These are phyloP conservation scores for Puccinia coronata DNA, from an alignment of 1,284 basidiomycete genomes.

Conservation along the genomic window DNA sequence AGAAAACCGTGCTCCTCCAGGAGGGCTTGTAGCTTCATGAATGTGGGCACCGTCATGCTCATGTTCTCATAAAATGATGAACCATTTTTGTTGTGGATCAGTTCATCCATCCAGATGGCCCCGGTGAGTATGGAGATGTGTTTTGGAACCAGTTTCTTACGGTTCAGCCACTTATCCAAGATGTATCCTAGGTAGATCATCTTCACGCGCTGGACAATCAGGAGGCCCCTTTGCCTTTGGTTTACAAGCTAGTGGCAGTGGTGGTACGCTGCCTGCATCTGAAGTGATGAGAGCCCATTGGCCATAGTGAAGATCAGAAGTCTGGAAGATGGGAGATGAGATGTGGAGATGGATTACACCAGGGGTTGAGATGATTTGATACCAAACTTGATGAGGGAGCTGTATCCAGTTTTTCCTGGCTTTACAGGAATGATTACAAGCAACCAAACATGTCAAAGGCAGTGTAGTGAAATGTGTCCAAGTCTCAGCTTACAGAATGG, in stretches of 20 bases:
- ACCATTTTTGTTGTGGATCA: not conserved
- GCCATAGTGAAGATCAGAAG: too few species aligned
- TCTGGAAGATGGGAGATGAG: too few species aligned
- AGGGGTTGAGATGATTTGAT: too few species aligned
- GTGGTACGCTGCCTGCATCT: too few species aligned
- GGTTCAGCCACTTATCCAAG: not conserved
- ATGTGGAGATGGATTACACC: too few species aligned
- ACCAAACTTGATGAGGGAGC: too few species aligned
- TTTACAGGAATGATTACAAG: too few species aligned
- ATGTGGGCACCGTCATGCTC: not conserved
- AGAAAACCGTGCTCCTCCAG: not conserved
- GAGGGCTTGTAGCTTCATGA: not conserved
- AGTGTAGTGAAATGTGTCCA: too few species aligned
- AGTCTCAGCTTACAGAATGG: too few species aligned
- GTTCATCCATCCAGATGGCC: not conserved
- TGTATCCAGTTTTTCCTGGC: too few species aligned
- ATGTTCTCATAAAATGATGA: not conserved
- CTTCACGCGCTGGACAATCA: not conserved
- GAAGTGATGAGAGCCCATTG: too few species aligned
- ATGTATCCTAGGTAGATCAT: not conserved
- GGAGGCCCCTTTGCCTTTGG: not conserved
- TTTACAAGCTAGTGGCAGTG: not conserved
- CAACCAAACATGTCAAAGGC: too few species aligned
- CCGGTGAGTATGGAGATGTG: not conserved
- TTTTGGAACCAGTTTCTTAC: not conserved